Conservation (phyloP, 768 basidiomycete species). For the Brasilioporus rufonigricans region DNA sequence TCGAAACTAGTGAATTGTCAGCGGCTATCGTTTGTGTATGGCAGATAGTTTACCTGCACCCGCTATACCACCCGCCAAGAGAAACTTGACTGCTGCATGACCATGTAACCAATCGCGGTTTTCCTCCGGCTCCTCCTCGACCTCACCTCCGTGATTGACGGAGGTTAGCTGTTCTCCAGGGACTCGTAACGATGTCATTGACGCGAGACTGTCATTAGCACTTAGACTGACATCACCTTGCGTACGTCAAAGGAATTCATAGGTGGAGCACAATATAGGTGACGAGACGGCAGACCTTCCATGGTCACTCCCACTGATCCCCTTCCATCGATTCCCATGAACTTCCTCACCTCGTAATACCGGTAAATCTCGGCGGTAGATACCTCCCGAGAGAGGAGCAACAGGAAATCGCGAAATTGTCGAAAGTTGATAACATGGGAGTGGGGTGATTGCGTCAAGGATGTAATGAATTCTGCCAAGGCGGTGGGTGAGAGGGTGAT, state of each 20-base stretch:
- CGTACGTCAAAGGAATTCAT: slow-evolving; percentile 25
- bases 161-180: slow-evolving; percentile 14
- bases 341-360: slow-evolving; percentile 71
- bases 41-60: slow-evolving; percentile 70
- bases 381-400: slow-evolving; percentile 78
- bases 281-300: slow-evolving; percentile 61
- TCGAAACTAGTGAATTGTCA: slow-evolving; percentile 63
- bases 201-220: slow-evolving; percentile 67
- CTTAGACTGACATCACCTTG: slow-evolving; percentile 77
- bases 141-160: slow-evolving; percentile 36
- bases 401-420: slow-evolving; percentile 88
- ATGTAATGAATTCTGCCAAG: slow-evolving; percentile 79
- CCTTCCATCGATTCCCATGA: slow-evolving; percentile 70
- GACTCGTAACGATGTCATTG: slow-evolving; percentile 17
- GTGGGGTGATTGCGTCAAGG: slow-evolving; percentile 68
- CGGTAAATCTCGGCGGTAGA: slow-evolving; percentile 84
- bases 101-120: slow-evolving; percentile 62
- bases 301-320: slow-evolving; percentile 81
- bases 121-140: slow-evolving; percentile 60
- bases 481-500: slow-evolving; percentile 67
- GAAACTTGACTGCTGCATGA: slow-evolving; percentile 79
- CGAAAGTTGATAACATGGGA: slow-evolving; percentile 72
- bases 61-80: slow-evolving; percentile 91
- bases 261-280: slow-evolving; percentile 13
- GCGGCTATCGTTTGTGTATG: neutral